Base-by-base conservation (phyloP, 2,329 filamentous ascomycete genomes). In the Fusarium camptoceras region DNA sequence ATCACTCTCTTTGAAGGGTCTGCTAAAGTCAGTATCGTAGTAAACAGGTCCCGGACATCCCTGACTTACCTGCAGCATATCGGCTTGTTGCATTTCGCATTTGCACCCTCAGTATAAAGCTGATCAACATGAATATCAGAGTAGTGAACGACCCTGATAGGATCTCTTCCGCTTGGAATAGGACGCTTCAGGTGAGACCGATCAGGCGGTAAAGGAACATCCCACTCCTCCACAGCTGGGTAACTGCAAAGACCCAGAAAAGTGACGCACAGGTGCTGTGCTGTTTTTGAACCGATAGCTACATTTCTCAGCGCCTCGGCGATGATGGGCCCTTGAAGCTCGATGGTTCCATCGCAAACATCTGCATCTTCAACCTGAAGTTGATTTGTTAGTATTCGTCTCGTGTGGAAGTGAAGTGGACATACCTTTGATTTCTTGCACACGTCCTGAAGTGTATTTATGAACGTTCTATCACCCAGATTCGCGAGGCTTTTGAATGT, bases 101-200 rank as follows among this genome's bases (percentile, higher is more conserved):
- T 88, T 9, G 85, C 81, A 0, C 87, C 88, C 4, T 81, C 76
- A 25, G 82, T 81, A 73, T 90, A 90, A 14, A 82, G 79, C 8
- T 82, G 83, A 66, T 90, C 87, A 55, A 89, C 78, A 61, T 89
- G 88, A 43, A 88, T 86, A 67, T 90, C 88, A 15, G 85, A 88
- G 75, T 86, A 86, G 72, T 90, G 88, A 25, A 88, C 85, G 7
- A 90, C 80, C 68, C 85, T 83, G 67, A 88, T 73, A 8, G 86
- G 84, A 8, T 78, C 70, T 73, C 82, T 76, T 5, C 83, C 81
- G 54, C 83, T 86, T 3, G 84, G 78, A 3, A 58, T 43, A 18
- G 83, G 81, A 16, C 83, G 80, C 16, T 62, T 71, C 18, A 73
- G 71, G 18, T 76, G 59, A 10, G 82, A 79, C 64, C 83, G 83